Percentiles rank a stretch among this genome's conserved stretches.
phyloP scores from a whole-genome alignment of 2,329 filamentous ascomycete species.

The Aspergillus sp. region DNA sequence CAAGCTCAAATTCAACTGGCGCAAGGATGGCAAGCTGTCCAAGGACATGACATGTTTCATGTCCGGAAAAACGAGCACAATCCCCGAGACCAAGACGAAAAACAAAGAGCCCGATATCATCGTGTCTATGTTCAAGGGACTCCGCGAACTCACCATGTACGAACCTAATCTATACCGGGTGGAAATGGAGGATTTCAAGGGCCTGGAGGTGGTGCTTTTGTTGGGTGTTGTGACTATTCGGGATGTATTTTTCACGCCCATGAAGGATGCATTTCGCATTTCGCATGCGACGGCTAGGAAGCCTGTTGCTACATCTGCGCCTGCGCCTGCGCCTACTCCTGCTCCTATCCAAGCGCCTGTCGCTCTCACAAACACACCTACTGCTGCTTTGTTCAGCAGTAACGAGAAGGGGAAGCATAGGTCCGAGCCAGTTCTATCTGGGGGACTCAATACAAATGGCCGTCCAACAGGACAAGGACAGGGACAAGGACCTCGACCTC shows the following conservation, averaged over 20 bases:
- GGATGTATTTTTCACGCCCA: constrained; percentile 59
- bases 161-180: constrained; percentile 87
- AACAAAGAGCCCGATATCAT: constrained; percentile 93
- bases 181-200: constrained; percentile 90
- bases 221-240: constrained; percentile 57
- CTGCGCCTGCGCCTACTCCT: neutral
- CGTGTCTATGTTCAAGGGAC: constrained; percentile 75
- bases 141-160: constrained; percentile 80
- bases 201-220: constrained; percentile 75
- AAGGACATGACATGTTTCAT: constrained; percentile 88
- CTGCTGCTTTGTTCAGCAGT: neutral
- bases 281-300: neutral
- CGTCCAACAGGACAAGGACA: neutral
- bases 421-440: neutral
- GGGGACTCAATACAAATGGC: neutral
- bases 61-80: constrained; percentile 67
- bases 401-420: neutral
- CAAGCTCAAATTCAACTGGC: constrained; percentile 82
- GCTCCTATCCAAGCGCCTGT: neutral
- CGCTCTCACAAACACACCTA: neutral
- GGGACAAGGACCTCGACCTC: constrained; percentile 15
- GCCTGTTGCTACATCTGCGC: neutral
- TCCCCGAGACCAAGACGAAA: constrained; percentile 61
- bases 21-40: constrained; percentile 76
- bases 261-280: constrained; percentile 66